Conservation (phyloP, 495 filamentous ascomycete species). For the Aeminium ludgeri region DNA sequence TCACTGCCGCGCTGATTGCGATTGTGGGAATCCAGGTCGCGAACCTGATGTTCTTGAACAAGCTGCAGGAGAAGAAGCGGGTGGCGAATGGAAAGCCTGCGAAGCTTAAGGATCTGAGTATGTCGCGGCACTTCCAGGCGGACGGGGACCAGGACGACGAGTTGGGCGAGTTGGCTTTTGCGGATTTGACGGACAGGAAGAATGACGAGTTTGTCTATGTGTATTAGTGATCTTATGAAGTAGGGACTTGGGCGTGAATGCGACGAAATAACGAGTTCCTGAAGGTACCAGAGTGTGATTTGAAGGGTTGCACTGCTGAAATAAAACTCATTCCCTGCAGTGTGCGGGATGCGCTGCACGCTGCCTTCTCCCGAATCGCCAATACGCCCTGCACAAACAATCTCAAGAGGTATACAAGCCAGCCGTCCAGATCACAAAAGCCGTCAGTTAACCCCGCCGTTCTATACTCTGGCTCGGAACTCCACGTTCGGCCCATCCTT, state of each 20-base stretch:
- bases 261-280: too few species aligned
- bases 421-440: too few species aligned
- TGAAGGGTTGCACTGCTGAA: too few species aligned
- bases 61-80: slow-evolving; percentile 32
- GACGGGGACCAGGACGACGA: slow-evolving; percentile 16
- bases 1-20: slow-evolving; percentile 36
- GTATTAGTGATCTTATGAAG: too few species aligned
- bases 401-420: too few species aligned
- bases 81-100: slow-evolving; percentile 41
- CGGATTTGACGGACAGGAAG: slow-evolving; percentile 43
- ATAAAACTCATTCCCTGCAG: too few species aligned
- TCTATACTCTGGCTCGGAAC: neutral
- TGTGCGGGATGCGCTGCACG: too few species aligned
- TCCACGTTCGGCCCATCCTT: slow-evolving; percentile 1
- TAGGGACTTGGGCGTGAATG: too few species aligned
- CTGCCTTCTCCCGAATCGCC: too few species aligned
- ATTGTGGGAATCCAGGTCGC: slow-evolving; percentile 34
- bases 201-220: slow-evolving; percentile 57
- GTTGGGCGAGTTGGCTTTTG: slow-evolving; percentile 26
- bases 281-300: too few species aligned
- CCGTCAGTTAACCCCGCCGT: too few species aligned
- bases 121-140: slow-evolving; percentile 29
- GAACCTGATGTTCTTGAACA: slow-evolving; percentile 38
- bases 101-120: slow-evolving; percentile 38
- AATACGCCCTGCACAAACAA: too few species aligned